Base-by-base conservation (phyloP, 305 asterid genomes). In the Ruellia speciosa region DNA sequence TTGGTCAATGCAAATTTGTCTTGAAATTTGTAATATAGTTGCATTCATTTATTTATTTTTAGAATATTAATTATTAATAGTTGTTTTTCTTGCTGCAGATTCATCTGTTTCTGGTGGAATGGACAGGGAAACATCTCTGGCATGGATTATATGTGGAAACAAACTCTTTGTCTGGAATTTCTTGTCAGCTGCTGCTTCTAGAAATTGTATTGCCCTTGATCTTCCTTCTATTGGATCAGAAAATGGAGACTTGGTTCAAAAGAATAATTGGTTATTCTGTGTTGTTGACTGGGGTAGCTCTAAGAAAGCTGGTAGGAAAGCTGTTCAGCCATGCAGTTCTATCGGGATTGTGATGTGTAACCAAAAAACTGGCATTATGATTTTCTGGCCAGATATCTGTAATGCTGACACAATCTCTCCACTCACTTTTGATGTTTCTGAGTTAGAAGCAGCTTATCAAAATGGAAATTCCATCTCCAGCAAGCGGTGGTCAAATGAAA, bases 301-400 rank as follows among this genome's bases (percentile, higher is more conserved):
- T 11, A 79, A 72, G 67, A 81, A 72, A 67, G 69, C 59, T 63
- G 62, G 69, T 52, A 59, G 69, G 60, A 71, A 71, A 52, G 65
- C 48, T 46, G 58, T 62, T 65, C 76, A 61, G 65, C 81, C 67
- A 56, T 57, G 75, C 79, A 77, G 62, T 61, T 81, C 95, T 62
- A 87, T 74, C 66, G 96, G 94, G 68, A 58, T 90, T 68, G 64
- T 90, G 59, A 71, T 88, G 66, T 90, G 89, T 69, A 80, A 82
- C 56, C 77, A 68, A 56, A 83, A 55, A 56, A 71, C 78, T 14
- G 70, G 66, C 61, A 40, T 81, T 72, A 72, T 90, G 50, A 55
- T 81, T 51, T 90, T 85, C 72, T 90, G 94, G 94, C 86, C 88
- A 49, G 90, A 87, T 70, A 81, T 87, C 60, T 75, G 68, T 56